phyloP scores from a whole-genome alignment of 208 protist species.

The Wallacemonas sp. region DNA sequence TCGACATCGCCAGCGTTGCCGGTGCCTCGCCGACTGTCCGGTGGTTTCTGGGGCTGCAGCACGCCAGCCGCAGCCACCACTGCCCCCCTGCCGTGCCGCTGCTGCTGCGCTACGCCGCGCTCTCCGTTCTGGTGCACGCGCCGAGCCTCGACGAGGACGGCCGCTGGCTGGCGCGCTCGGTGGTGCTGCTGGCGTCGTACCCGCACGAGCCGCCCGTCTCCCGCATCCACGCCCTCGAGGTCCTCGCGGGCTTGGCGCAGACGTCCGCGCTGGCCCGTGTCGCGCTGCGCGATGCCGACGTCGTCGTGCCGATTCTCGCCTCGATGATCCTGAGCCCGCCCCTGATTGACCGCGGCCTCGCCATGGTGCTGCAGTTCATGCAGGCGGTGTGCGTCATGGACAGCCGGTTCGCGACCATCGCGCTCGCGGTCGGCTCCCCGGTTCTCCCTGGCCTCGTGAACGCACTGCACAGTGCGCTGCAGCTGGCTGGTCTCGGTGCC shows the following conservation, averaged over 20 bases:
- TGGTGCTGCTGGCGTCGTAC: conserved; percentile 53
- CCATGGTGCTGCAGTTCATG: background rate
- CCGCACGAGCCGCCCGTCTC: conserved; percentile 8
- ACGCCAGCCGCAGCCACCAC: conserved; percentile 29
- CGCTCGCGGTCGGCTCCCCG: conserved; percentile 17
- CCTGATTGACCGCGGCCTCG: background rate
- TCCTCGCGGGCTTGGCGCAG: conserved; percentile 8
- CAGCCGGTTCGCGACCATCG: background rate
- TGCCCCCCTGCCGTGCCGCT: conserved; percentile 51
- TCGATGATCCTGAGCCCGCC: background rate
- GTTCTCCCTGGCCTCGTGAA: conserved; percentile 29
- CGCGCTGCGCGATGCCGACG: conserved; percentile 17
- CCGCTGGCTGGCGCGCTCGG: conserved; percentile 49
- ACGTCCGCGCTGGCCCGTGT: background rate
- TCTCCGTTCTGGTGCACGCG: conserved; percentile 15
- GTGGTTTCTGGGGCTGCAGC: conserved; percentile 29
- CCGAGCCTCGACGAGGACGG: conserved; percentile 40
- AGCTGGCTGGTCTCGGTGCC: conserved; percentile 17
- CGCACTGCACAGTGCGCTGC: conserved; percentile 29
- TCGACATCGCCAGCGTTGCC: background rate
- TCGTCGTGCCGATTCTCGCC: conserved; percentile 15
- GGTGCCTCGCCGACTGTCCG: conserved; percentile 7
- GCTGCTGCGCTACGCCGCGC: conserved; percentile 39
- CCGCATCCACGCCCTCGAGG: conserved; percentile 37
- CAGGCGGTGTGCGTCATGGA: background rate